Conservation (phyloP, 257 asterid species). For the Capsicum chinense region DNA sequence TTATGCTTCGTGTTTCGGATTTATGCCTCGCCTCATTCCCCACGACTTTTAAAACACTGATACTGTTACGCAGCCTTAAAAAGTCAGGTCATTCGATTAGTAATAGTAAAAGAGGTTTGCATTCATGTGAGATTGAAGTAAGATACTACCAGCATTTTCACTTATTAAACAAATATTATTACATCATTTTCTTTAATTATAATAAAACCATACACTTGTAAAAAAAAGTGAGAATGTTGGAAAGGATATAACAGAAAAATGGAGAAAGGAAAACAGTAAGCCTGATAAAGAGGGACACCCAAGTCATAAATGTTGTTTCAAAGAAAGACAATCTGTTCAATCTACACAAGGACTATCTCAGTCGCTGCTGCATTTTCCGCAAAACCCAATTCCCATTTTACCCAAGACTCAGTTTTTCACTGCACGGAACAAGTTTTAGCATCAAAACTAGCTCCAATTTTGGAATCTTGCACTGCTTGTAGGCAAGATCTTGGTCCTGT, state of each 20-base stretch:
- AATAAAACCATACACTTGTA: no score
- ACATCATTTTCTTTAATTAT: no score
- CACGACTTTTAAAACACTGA: no score
- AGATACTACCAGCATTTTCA: background rate
- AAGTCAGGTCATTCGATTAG: background rate
- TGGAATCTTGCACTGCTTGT: constrained; percentile 39
- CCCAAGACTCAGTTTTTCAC: background rate
- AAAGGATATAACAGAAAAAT: background rate
- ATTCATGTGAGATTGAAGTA: background rate
- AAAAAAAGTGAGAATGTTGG: background rate
- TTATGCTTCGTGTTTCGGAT: no score
- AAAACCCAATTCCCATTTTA: constrained; percentile 18
- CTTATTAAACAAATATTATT: background rate
- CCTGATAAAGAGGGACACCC: background rate
- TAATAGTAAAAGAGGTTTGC: background rate
- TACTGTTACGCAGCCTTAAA: background rate
- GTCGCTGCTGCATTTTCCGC: constrained; percentile 7
- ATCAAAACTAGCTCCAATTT: constrained; percentile 65
- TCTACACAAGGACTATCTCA: constrained; percentile 5
- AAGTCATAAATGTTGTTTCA: constrained; percentile 15
- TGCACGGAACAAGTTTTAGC: constrained; percentile 56
- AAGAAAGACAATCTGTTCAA: background rate
- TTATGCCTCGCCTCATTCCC: no score
- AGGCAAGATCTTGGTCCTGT: constrained; percentile 40
- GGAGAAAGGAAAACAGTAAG: background rate